Evolutionary conservation across 2,329 filamentous ascomycete genomes (phyloP), one percentile per base, ranked within the genome.

Genomic region (Claviceps capensis): DNA sequence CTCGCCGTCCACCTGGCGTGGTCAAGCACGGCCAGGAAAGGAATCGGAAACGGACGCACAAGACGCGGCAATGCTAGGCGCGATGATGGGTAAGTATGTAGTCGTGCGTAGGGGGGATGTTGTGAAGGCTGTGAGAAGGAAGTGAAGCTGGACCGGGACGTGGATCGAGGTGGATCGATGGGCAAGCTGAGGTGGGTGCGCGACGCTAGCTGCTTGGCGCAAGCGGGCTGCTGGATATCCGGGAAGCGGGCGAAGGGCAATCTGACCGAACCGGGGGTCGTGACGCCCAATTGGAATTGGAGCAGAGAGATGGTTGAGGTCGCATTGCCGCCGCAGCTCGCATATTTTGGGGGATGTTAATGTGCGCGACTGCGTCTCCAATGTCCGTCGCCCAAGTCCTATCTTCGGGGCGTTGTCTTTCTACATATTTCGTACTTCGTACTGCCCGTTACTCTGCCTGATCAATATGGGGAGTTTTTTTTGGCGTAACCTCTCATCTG

Each of bases 171-270:
- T 34, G 30, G 30, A 34, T 34, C 30, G 44, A 16, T 17, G 41
- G 6, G 23, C 6, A n/a, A 4, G 38, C 26, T 17, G n/a, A 53
- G 49, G 52, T 38, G 36, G 46, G 45, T 53, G 45, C 45, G 49
- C 49, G 26, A 46, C 46, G 46, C 52, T 37, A 49, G 40, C 8
- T 51, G 45, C 45, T 48, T 49, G 46, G 52, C 46, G 48, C 34
- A 36, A 41, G 49, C 52, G 45, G 47, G 38, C 42, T 48, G 45
- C 44, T 50, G 52, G 48, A 45, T 53, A 48, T 49, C 52, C 38
- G 52, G 52, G 48, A 50, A 40, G 48, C 42, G 40, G 52, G 52
- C 52, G 48, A 37, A 50, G 45, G 44, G 52, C 38, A 48, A 17
- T 26, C n/a, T 23, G 49, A 51, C 47, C 11, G 19, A 26, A 41